Percentiles rank a stretch among this genome's conserved stretches.
These are phyloP conservation scores for Globisporangium emineosum DNA, from an alignment of 352 stramenopile genomes.

Conservation along the genomic window DNA sequence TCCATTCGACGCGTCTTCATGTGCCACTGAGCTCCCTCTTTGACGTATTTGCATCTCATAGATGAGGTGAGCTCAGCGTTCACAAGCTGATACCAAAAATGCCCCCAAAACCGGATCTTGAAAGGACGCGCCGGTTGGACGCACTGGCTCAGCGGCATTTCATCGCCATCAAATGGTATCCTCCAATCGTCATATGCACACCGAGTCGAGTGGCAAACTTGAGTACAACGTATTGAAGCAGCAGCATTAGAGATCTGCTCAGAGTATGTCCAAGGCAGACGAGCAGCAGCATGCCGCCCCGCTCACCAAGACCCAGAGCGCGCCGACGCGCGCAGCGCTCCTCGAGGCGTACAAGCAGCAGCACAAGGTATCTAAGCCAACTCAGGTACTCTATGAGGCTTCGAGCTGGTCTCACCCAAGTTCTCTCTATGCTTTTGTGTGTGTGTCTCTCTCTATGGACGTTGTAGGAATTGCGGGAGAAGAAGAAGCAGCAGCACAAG, in stretches of 20 bases:
- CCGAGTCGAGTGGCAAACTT: background rate
- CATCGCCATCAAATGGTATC: background rate
- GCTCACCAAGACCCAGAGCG: conserved; percentile 1
- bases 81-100: background rate
- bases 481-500: conserved; percentile 50
- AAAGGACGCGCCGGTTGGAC: conserved; percentile 4
- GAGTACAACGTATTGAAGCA: background rate
- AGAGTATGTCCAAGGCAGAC: conserved; percentile 11
- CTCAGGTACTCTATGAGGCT: too few species aligned
- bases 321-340: conserved; percentile 32
- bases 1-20: too few species aligned
- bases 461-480: conserved; percentile 36
- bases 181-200: background rate
- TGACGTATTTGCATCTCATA: too few species aligned
- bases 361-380: conserved; percentile 46
- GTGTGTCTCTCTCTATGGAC: background rate
- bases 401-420: background rate
- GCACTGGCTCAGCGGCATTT: background rate
- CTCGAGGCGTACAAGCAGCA: conserved; percentile 42
- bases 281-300: conserved; percentile 10
- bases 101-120: background rate
- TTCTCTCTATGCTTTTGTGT: background rate
- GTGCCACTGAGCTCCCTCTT: too few species aligned
- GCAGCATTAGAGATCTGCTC: background rate
- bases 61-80: too few species aligned